phyloP scores from a whole-genome alignment of 495 filamentous ascomycete species.

The Xylaria longipes region DNA sequence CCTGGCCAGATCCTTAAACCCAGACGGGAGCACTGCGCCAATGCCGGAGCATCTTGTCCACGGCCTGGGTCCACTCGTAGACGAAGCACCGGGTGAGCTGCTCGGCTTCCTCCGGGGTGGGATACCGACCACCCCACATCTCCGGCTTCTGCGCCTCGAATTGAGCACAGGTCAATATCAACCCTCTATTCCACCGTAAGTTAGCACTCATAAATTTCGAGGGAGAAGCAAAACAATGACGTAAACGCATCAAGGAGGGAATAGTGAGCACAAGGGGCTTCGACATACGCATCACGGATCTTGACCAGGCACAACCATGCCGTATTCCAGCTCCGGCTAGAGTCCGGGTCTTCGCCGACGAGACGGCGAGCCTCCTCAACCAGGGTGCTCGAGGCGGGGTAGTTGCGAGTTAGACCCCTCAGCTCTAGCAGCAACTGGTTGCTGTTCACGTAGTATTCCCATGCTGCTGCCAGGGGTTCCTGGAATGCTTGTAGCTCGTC shows the following conservation, averaged over 20 bases:
- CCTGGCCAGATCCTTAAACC: conserved; percentile 37
- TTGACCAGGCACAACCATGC: conserved; percentile 77
- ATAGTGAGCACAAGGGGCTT: neutral
- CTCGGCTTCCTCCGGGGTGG: conserved; percentile 58
- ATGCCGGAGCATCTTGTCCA: conserved; percentile 70
- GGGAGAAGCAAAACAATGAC: neutral
- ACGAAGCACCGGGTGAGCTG: conserved; percentile 69
- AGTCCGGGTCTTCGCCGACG: conserved; percentile 68
- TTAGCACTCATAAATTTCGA: neutral
- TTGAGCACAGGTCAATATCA: conserved; percentile 66
- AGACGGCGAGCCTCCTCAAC: conserved; percentile 70
- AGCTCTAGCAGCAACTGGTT: conserved; percentile 78
- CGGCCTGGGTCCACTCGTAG: conserved; percentile 71
- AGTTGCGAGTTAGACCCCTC: conserved; percentile 69
- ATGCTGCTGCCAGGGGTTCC: conserved; percentile 71
- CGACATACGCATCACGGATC: conserved; percentile 68
- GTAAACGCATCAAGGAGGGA: neutral
- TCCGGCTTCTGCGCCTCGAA: conserved; percentile 65
- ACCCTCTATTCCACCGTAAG: conserved; percentile 45
- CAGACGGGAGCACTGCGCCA: conserved; percentile 67
- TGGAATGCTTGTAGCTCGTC: conserved; percentile 64
- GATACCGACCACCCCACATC: conserved; percentile 74
- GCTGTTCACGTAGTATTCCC: conserved; percentile 75
- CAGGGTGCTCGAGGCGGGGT: conserved; percentile 73
- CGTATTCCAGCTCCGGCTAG: conserved; percentile 76